phyloP scores from a whole-genome alignment of 2,329 filamentous ascomycete species.

The Rugonectria rugulosa region DNA sequence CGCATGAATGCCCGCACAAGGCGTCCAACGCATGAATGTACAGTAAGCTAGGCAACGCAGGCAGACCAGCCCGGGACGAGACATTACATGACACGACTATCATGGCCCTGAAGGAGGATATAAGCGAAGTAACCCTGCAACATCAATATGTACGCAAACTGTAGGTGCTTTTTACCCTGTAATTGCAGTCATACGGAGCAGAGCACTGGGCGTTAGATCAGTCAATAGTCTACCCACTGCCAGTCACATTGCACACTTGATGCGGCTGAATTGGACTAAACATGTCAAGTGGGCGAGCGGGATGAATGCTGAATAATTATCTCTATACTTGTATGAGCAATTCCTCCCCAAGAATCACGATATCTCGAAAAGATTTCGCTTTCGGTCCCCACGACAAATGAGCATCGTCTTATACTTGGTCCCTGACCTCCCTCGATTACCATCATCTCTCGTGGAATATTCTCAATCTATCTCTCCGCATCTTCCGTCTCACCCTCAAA shows the following conservation, averaged over 20 bases:
- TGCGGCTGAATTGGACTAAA: slow-evolving; percentile 1
- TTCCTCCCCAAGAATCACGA: too few relatives aligned
- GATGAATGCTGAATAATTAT: neutral
- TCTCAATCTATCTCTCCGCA: neutral
- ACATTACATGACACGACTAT: slow-evolving; percentile 14
- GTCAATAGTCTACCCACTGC: neutral
- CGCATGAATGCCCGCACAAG: slow-evolving; percentile 16
- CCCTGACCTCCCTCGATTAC: neutral
- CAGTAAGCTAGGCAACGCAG: too few relatives aligned
- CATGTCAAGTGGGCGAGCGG: neutral
- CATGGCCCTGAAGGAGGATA: neutral
- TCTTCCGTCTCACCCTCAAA: neutral
- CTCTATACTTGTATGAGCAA: too few relatives aligned
- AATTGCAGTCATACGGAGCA: too few relatives aligned
- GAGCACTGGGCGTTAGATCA: too few relatives aligned
- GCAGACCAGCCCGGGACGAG: slow-evolving; percentile 3
- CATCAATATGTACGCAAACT: too few relatives aligned
- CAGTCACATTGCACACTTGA: neutral
- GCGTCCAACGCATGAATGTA: slow-evolving; percentile 16
- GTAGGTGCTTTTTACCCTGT: too few relatives aligned
- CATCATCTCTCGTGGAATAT: neutral
- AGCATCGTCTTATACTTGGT: neutral
- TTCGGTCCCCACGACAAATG: too few relatives aligned
- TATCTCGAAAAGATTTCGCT: too few relatives aligned
- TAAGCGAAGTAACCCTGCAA: neutral